Conservation (phyloP, 192 early-diverging fungal species). For the Backusella tarrabulga region DNA sequence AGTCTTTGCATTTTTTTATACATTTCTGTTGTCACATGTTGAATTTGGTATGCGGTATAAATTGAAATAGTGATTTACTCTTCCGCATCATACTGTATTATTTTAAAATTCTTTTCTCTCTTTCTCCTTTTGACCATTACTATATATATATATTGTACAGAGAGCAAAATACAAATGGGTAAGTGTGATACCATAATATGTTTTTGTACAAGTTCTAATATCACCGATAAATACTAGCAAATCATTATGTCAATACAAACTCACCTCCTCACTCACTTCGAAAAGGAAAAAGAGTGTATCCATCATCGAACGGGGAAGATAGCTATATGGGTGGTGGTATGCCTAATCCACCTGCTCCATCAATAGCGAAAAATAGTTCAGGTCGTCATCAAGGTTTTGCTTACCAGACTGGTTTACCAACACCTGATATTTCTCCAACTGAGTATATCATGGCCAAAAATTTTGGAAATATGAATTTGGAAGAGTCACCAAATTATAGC, state of each 20-base stretch:
- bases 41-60: not conserved
- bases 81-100: not conserved
- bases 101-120: not conserved
- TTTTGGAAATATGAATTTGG: not conserved
- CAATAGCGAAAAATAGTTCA: not conserved
- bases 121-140: not conserved
- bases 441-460: not conserved
- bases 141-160: not conserved
- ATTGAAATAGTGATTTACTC: not conserved
- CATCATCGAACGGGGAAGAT: not conserved
- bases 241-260: not conserved
- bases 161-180: not conserved
- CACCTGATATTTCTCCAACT: not conserved
- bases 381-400: not conserved
- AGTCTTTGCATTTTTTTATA: not conserved
- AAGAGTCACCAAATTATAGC: not conserved
- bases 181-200: not conserved
- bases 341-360: not conserved
- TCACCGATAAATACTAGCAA: not conserved
- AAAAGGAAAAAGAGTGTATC: constrained; percentile 2
- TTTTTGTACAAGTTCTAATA: not conserved
- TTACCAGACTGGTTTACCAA: not conserved
- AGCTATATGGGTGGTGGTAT: not conserved
- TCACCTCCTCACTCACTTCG: not conserved
- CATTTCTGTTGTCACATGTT: constrained; percentile 2